Evolutionary conservation across 768 basidiomycete genomes (phyloP), one percentile per base, ranked within the genome.

Genomic region (Xerocomellus dryophilus): DNA sequence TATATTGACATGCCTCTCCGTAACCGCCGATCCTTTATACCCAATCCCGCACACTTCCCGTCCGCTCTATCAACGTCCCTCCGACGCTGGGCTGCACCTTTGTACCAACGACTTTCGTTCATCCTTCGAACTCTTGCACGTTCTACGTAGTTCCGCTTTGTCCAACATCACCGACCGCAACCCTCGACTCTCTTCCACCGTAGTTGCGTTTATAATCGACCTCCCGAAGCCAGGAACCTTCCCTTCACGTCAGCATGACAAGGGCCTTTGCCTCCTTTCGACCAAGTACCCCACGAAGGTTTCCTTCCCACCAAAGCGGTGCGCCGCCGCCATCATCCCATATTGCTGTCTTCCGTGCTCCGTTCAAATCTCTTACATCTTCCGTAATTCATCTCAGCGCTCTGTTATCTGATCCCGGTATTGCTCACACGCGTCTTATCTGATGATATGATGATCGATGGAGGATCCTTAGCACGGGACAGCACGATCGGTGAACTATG

Each of bases 271-370:
- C 43, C 20, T 41, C 36, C 50, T 34, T 34, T 29, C 43, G 18
- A 17, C 35, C n/a, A n/a, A n/a, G n/a, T 45, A 21, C 34, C 46
- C 40, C 36, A 15, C 55, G 23, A 23, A 41, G 47, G 27, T 38
- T 65, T 63, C 53, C 18, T 43, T 63, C 50, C 47, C 46, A 43
- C 14, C 8, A n/a, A n/a, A 51, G 44, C 50, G 27, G 47, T 49
- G 21, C 27, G 29, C 48, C 51, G 57, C 39, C 50, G 41, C 47
- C 43, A 42, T 36, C 55, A 25, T 34, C 43, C n/a, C 29, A 14
- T 23, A 17, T 32, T 36, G 55, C 23, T 50, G 18, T 40, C 39
- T 43, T 42, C 59, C 14, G 38, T 31, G 14, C 44, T 61, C 56
- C 53, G 29, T 50, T 45, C 51, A 15, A 49, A 52, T 14, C 32